Conservation (phyloP, 495 filamentous ascomycete species). For the Aspergillus saccharolyticus region DNA sequence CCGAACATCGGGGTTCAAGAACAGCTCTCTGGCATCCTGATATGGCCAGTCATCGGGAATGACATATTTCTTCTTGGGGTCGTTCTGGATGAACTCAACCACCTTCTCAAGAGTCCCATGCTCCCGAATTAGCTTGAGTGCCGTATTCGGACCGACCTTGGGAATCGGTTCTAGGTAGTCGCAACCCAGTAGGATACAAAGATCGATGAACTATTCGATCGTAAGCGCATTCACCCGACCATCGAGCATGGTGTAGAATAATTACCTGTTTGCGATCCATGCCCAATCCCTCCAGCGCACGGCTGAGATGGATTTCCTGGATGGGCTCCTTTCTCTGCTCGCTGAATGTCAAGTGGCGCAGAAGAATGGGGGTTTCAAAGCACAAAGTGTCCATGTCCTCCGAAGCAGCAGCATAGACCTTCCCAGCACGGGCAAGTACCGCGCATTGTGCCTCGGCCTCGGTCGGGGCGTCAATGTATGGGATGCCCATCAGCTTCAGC, state of each 20-base stretch:
- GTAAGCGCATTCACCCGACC: not conserved
- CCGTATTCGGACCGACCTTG: slow-evolving; percentile 85
- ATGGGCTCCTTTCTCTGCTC: slow-evolving; percentile 98
- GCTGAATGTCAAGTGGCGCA: slow-evolving; percentile 91
- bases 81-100: slow-evolving; percentile 68
- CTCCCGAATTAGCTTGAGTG: slow-evolving; percentile 88
- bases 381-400: slow-evolving; percentile 99
- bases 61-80: slow-evolving; percentile 69
- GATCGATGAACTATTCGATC: slow-evolving; percentile 75
- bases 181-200: slow-evolving; percentile 96
- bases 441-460: slow-evolving; percentile 98
- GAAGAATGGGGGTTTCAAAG: slow-evolving; percentile 84
- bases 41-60: slow-evolving; percentile 93
- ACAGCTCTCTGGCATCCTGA: slow-evolving; percentile 83
- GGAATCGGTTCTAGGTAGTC: slow-evolving; percentile 97
- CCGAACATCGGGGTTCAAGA: slow-evolving; percentile 85
- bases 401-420: slow-evolving; percentile 92
- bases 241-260: not conserved
- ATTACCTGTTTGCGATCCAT: slow-evolving; percentile 81
- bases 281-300: slow-evolving; percentile 73
- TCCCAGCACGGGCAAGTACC: slow-evolving; percentile 80
- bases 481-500: slow-evolving; percentile 90
- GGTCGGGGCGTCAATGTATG: slow-evolving; percentile 90
- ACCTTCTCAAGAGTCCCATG: slow-evolving; percentile 83
- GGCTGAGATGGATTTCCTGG: slow-evolving; percentile 84